phyloP scores from a whole-genome alignment of 257 asterid species.

The Agastache rugosa region DNA sequence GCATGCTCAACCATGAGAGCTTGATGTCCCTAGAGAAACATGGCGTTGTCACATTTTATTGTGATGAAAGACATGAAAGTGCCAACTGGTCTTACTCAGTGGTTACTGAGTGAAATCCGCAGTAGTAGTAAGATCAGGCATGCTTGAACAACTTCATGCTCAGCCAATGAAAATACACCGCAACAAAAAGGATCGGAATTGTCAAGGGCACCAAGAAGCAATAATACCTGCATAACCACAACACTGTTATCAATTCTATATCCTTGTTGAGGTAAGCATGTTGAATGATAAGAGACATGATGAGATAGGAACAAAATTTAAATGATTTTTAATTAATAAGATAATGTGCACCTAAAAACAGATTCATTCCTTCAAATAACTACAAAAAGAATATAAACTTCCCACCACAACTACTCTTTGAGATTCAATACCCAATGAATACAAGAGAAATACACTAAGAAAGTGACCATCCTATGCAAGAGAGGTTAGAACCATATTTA shows the following conservation, averaged over 20 bases:
- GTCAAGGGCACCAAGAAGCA: constrained; percentile 86
- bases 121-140: constrained; percentile 51
- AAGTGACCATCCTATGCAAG: background rate
- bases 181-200: constrained; percentile 64
- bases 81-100: background rate
- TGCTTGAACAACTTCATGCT: constrained; percentile 94
- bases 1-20: too few species aligned
- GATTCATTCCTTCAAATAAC: background rate
- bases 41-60: background rate
- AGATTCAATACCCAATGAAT: background rate
- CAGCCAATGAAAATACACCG: constrained; percentile 80
- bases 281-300: background rate
- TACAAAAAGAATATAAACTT: background rate
- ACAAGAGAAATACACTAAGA: constrained; percentile 4
- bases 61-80: background rate
- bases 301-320: background rate
- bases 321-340: background rate
- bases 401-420: background rate
- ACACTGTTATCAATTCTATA: background rate
- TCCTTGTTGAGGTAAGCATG: background rate
- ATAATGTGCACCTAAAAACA: background rate
- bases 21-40: background rate
- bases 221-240: constrained; percentile 64
- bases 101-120: background rate
- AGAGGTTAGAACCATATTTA: background rate